Conservation (phyloP, 2,329 filamentous ascomycete genomes). For the Cercospora canescens region DNA sequence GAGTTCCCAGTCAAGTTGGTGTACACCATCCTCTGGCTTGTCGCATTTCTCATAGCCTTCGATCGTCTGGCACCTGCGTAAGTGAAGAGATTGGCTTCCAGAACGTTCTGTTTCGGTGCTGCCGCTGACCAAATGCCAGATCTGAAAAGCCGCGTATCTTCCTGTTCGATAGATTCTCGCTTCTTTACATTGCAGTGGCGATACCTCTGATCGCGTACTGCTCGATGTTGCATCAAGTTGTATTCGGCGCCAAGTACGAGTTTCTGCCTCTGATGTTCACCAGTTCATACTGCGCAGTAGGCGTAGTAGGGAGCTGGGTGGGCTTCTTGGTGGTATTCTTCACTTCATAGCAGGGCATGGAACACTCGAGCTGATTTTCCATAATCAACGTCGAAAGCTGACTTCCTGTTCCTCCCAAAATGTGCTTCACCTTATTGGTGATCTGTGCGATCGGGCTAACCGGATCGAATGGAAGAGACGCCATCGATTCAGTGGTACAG, state of each 20-base stretch:
- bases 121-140: conserved; percentile 31
- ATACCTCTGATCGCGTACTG: conserved; percentile 89
- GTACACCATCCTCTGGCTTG: conserved; percentile 90
- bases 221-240: conserved; percentile 76
- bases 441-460: background rate
- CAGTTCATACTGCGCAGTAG: conserved; percentile 89
- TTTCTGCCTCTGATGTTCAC: conserved; percentile 97
- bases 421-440: too few relatives aligned
- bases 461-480: background rate
- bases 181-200: conserved; percentile 84
- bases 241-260: conserved; percentile 81
- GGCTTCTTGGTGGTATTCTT: conserved; percentile 95
- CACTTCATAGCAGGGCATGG: conserved; percentile 26
- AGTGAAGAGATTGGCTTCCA: conserved; percentile 29
- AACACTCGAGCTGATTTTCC: background rate
- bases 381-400: background rate
- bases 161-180: conserved; percentile 84
- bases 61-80: conserved; percentile 81
- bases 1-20: conserved; percentile 94
- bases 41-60: conserved; percentile 81
- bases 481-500: background rate
- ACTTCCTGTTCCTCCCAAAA: background rate
- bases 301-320: conserved; percentile 94
- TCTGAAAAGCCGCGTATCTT: conserved; percentile 80
- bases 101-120: conserved; percentile 7